Conservation (phyloP, 371 early-diverging fungal species). For the Actinomucor elegans region DNA sequence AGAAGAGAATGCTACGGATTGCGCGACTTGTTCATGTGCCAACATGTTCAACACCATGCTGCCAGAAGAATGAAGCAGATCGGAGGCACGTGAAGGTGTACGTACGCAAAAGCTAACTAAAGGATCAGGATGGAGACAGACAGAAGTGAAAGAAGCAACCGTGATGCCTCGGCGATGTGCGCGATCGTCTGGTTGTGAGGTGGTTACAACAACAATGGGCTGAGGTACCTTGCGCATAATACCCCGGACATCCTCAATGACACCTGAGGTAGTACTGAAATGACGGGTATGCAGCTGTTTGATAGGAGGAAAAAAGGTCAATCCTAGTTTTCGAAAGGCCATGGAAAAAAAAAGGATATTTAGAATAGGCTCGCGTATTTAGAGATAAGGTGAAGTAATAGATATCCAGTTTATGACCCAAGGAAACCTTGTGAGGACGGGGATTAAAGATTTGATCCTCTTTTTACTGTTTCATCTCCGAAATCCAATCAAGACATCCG, state of each 20-base stretch:
- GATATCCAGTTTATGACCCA: too few relatives aligned
- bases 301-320: too few relatives aligned
- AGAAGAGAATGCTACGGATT: constrained; percentile 66
- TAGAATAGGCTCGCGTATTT: too few relatives aligned
- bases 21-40: constrained; percentile 58
- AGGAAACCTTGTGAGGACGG: too few relatives aligned
- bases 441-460: too few relatives aligned
- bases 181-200: constrained; percentile 39
- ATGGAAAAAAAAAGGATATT: too few relatives aligned
- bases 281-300: too few relatives aligned
- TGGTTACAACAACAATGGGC: constrained; percentile 63
- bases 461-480: too few relatives aligned
- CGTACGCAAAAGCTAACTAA: constrained; percentile 68
- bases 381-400: too few relatives aligned
- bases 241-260: constrained; percentile 50
- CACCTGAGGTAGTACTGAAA: constrained; percentile 12
- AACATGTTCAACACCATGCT: constrained; percentile 66
- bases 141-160: constrained; percentile 69
- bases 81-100: constrained; percentile 62
- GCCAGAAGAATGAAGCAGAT: constrained; percentile 51
- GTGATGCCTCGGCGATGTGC: constrained; percentile 62
- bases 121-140: constrained; percentile 66
- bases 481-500: too few relatives aligned
- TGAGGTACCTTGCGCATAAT: constrained; percentile 69
- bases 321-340: neutral